Evolutionary conservation across 441 rosid species (phyloP).

Genomic region (Euphorbia celastroides): DNA sequence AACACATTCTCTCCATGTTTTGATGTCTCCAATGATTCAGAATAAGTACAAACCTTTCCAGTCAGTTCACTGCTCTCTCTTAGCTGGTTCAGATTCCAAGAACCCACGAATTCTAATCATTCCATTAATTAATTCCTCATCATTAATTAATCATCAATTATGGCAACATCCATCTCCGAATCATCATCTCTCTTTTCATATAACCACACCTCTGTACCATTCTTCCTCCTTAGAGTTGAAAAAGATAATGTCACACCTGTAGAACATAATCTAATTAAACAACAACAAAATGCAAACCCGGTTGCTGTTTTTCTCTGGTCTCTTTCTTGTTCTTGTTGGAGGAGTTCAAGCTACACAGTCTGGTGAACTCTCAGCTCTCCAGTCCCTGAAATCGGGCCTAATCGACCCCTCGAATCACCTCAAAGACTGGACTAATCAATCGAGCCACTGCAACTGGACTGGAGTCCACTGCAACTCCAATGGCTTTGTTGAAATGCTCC

Average conservation of each 20-base stretch:
- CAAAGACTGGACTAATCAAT: slow-evolving; percentile 42
- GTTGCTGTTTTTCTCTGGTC: slow-evolving; percentile 37
- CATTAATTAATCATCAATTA: background rate
- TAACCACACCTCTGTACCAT: slow-evolving; percentile 8
- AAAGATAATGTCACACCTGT: slow-evolving; percentile 19
- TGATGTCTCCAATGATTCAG: slow-evolving; percentile 51
- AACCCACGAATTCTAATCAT: slow-evolving; percentile 46
- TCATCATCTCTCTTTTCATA: slow-evolving; percentile 18
- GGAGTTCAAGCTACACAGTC: slow-evolving; percentile 24
- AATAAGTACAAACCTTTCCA: slow-evolving; percentile 60
- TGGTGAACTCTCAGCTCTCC: slow-evolving; percentile 43
- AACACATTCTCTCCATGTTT: slow-evolving; percentile 94
- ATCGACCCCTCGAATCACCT: slow-evolving; percentile 55
- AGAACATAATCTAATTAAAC: slow-evolving; percentile 14
- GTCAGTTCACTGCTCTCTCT: slow-evolving; percentile 39
- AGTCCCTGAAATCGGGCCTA: slow-evolving; percentile 53
- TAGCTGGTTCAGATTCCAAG: slow-evolving; percentile 60
- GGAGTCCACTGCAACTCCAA: slow-evolving; percentile 61
- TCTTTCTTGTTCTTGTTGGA: slow-evolving; percentile 39
- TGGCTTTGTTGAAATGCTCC: slow-evolving; percentile 62
- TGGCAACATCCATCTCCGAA: background rate
- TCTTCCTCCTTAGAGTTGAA: slow-evolving; percentile 17
- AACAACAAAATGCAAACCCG: slow-evolving; percentile 23
- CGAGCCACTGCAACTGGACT: slow-evolving; percentile 65
- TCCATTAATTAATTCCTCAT: slow-evolving; percentile 17